A percentile compares a stretch with the other conserved stretches of the same genome.
Evolutionary conservation across 2,329 filamentous ascomycete species (phyloP).

Genomic region (Ploettnerulaceae sp.): DNA sequence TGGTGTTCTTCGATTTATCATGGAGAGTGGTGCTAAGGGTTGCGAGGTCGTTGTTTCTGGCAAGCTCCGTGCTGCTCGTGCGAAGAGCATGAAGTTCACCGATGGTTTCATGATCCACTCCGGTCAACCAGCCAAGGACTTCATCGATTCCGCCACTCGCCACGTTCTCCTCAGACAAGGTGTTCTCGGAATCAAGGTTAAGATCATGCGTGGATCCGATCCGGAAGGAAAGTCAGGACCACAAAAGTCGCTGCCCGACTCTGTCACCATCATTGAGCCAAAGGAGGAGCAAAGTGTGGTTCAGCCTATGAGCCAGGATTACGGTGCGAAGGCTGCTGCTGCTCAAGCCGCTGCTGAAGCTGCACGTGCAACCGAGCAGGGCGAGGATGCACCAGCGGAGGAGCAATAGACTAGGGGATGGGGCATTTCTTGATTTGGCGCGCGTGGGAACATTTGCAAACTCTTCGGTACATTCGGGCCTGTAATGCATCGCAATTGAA

Average conservation of each 20-base stretch:
- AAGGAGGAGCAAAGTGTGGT: conserved; percentile 98
- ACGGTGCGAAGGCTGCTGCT: conserved; percentile 83
- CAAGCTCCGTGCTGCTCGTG: conserved; percentile 97
- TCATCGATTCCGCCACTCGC: conserved; percentile 97
- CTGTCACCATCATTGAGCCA: conserved; percentile 99
- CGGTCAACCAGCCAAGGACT: conserved; percentile 98
- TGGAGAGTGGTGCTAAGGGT: conserved; percentile 99
- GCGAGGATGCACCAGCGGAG: conserved; percentile 44
- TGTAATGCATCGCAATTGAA: conserved; percentile 32
- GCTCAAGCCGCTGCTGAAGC: conserved; percentile 64
- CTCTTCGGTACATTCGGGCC: conserved; percentile 26
- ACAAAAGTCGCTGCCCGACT: conserved; percentile 95
- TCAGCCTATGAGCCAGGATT: conserved; percentile 96
- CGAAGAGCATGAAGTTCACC: conserved; percentile 99
- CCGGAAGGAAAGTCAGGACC: conserved; percentile 98
- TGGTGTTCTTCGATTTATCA: conserved; percentile 99
- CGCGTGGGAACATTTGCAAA: conserved; percentile 32
- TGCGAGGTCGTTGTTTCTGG: conserved; percentile 99
- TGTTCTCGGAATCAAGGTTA: conserved; percentile 99
- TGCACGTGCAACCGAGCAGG: conserved; percentile 46
- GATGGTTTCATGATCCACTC: conserved; percentile 99
- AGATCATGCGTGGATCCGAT: conserved; percentile 99
- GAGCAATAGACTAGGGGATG: conserved; percentile 32
- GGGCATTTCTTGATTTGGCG: conserved; percentile 29
- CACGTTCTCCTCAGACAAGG: conserved; percentile 99